These are phyloP conservation scores for Plasmodium cynomolgi DNA, from an alignment of 169 alveolate genomes.

Conservation along the genomic window DNA sequence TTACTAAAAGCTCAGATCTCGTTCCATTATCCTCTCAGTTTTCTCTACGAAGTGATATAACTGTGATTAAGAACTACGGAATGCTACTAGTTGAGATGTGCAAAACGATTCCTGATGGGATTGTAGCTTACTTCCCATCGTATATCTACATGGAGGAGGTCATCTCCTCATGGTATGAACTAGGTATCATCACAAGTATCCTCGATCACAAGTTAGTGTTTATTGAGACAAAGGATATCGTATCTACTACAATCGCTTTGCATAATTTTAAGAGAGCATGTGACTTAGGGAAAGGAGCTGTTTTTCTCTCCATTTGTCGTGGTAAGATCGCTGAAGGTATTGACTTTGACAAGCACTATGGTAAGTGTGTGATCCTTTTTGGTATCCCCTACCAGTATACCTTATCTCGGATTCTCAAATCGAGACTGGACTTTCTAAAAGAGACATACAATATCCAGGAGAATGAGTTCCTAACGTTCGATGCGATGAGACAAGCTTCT, in stretches of 20 bases:
- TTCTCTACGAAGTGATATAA: constrained; percentile 92
- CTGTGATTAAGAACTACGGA: constrained; percentile 95
- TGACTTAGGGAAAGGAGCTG: constrained; percentile 98
- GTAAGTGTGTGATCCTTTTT: constrained; percentile 96
- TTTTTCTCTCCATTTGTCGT: constrained; percentile 96
- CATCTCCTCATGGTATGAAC: constrained; percentile 95
- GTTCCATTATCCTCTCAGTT: constrained; percentile 92
- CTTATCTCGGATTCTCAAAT: constrained; percentile 92
- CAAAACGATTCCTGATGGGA: constrained; percentile 95
- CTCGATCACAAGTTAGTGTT: constrained; percentile 95
- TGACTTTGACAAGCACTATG: constrained; percentile 98
- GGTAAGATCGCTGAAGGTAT: constrained; percentile 99
- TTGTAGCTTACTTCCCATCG: constrained; percentile 97
- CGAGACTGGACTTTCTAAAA: constrained; percentile 90
- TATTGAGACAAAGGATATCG: constrained; percentile 97
- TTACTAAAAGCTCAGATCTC: constrained; percentile 94
- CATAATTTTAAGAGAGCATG: constrained; percentile 95
- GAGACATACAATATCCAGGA: constrained; percentile 92
- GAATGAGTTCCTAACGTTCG: constrained; percentile 97
- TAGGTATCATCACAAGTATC: constrained; percentile 92
- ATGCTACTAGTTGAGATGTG: constrained; percentile 92
- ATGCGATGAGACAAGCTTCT: constrained; percentile 99
- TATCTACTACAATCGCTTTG: constrained; percentile 94
- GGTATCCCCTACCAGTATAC: constrained; percentile 98
- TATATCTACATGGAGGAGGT: constrained; percentile 93